Evolutionary conservation across 495 filamentous ascomycete species (phyloP).

Genomic region (Hypoxylon fuscum): DNA sequence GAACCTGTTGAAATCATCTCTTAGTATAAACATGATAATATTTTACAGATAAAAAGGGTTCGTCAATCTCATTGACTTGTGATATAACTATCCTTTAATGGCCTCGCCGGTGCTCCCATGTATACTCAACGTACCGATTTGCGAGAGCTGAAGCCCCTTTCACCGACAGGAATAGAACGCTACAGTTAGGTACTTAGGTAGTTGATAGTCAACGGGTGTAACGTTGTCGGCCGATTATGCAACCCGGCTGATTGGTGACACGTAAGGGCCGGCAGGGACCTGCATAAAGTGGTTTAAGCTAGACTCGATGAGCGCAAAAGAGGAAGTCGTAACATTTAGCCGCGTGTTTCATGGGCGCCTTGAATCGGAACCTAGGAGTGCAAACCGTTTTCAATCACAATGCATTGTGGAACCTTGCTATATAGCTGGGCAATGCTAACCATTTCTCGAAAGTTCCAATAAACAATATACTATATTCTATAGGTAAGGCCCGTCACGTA

Average conservation of each 20-base stretch:
- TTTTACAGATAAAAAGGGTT: too few species aligned
- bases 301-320: conserved; percentile 9
- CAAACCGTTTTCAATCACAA: not conserved
- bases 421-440: conserved; percentile 1
- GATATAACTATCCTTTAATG: too few species aligned
- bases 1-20: too few species aligned
- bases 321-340: conserved; percentile 29
- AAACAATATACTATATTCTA: conserved; percentile 32
- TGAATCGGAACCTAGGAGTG: conserved; percentile 3
- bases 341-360: conserved; percentile 16
- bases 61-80: too few species aligned
- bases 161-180: not conserved
- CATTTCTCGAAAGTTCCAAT: conserved; percentile 2
- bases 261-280: conserved; percentile 22
- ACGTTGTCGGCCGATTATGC: conserved; percentile 4
- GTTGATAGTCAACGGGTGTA: not conserved
- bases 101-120: too few species aligned
- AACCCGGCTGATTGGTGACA: conserved; percentile 23
- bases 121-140: not conserved
- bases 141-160: not conserved
- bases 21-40: too few species aligned
- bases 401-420: not conserved
- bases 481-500: conserved; percentile 34
- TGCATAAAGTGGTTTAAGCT: conserved; percentile 26
- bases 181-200: too few species aligned